phyloP scores from a whole-genome alignment of 805 yeast genomes.

The Metschnikowia similis region DNA sequence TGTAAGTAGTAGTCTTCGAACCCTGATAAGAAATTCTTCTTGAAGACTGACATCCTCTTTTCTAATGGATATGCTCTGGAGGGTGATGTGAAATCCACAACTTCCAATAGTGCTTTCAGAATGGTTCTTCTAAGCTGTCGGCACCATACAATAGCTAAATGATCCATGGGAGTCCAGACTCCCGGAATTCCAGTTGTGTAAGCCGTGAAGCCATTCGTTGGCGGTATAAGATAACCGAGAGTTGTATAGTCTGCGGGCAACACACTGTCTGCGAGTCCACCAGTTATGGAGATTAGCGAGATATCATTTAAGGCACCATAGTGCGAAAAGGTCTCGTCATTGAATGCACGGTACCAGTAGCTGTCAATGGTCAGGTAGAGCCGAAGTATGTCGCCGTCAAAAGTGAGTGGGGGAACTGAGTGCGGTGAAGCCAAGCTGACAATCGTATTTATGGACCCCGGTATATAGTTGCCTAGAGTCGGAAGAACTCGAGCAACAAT shows the following conservation, averaged over 20 bases:
- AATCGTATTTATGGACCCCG: conserved; percentile 74
- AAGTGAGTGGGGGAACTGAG: conserved; percentile 85
- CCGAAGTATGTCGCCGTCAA: conserved; percentile 80
- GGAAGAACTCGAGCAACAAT: conserved; percentile 84
- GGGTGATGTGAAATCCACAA: conserved; percentile 47
- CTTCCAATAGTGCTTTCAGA: conserved; percentile 54
- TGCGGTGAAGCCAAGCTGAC: conserved; percentile 90
- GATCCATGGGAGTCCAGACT: conserved; percentile 94
- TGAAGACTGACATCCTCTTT: conserved; percentile 57
- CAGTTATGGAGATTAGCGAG: conserved; percentile 80
- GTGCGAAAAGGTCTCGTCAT: conserved; percentile 16
- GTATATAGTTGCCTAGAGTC: conserved; percentile 69
- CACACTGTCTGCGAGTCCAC: conserved; percentile 74
- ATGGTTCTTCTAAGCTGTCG: conserved; percentile 70
- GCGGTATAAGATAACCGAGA: conserved; percentile 66
- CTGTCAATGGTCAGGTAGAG: conserved; percentile 70
- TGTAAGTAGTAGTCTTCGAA: conserved; percentile 43
- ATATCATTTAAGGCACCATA: conserved; percentile 47
- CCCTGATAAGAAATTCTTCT: conserved; percentile 47
- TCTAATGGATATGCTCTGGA: conserved; percentile 48
- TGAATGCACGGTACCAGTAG: conserved; percentile 71
- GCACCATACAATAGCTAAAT: conserved; percentile 95
- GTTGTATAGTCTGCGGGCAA: conserved; percentile 90
- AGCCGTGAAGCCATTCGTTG: conserved; percentile 72
- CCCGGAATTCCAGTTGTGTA: conserved; percentile 82